Base-by-base conservation (phyloP, 495 filamentous ascomycete species). In the Penicillium argentinense region DNA sequence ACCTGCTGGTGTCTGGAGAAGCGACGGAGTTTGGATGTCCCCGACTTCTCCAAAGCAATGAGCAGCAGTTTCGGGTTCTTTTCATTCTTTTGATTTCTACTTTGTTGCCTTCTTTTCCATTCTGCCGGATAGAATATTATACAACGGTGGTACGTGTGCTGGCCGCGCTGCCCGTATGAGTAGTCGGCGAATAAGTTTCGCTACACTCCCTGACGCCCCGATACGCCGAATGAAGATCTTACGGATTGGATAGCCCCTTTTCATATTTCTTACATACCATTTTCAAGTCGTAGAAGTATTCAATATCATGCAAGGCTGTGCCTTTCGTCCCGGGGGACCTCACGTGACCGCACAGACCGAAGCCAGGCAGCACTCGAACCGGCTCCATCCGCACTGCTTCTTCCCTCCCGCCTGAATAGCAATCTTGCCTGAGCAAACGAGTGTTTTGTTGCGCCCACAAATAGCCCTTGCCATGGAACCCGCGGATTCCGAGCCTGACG, bases 1-100 rank as follows among this genome's bases (percentile, higher is more conserved):
- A 4, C 84, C 80, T 53, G 86, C 91, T 1, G 92, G 90, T 1
- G 79, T 80, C 14, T 93, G 93, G 89, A 69, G 76, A 26, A 67
- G 49, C 7, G 74, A 87, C 51, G 83, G 87, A 23, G 63, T 68
- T n/a, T 96, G 91, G 90, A 70, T 73, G 16, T 62, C 76, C 12
- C 72, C 72, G 8, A 37, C 54, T 7, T 43, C 53, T 7, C 66
- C 63, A 3, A 65, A 63, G n/a, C n/a, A n/a, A n/a, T 23, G 27
- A 42, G 36, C 66, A 64, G 58, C 53, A 39, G 45, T 37, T 40
- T 21, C n/a, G n/a, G n/a, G n/a, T n/a, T 18, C 28, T 5, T 24
- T 42, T 11, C 25, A 17, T 39, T 12, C 41, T 6, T n/a, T 42
- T 37, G 27, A 27, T 13, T 25, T 22, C 14, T 13, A n/a, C 25